A percentile compares a stretch with the other conserved stretches of the same genome.
Conservation (phyloP, 345 rosid genomes). For the Hypericum androsaemum region DNA sequence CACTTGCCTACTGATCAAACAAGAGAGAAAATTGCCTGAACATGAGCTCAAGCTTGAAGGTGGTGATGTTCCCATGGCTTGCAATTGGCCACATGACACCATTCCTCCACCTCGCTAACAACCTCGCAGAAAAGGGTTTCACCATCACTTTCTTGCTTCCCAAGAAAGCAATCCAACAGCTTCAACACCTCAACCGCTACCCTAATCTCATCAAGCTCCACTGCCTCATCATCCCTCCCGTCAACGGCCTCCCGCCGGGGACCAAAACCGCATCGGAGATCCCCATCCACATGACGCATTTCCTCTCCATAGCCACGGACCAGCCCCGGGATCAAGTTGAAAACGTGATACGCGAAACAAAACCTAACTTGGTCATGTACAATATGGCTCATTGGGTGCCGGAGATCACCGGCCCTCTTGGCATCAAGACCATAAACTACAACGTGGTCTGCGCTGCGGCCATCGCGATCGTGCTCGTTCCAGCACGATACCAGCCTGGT, state of each 20-base stretch:
- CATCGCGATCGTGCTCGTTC: conserved; percentile 47
- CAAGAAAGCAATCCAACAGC: conserved; percentile 22
- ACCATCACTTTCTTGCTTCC: conserved; percentile 41
- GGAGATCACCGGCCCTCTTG: conserved; percentile 30
- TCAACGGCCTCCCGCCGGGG: conserved; percentile 58
- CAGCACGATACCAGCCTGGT: conserved; percentile 36
- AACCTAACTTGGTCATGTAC: conserved; percentile 35
- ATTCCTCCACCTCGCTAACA: conserved; percentile 46
- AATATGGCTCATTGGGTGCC: conserved; percentile 58
- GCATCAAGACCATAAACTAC: conserved; percentile 48
- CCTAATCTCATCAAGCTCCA: conserved; percentile 34
- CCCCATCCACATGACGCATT: conserved; percentile 27
- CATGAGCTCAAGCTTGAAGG: conserved; percentile 19
- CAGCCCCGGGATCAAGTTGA: conserved; percentile 46
- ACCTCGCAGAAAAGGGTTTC: conserved; percentile 40
- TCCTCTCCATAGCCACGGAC: conserved; percentile 53
- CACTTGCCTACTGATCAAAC: too few species aligned
- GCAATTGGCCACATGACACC: conserved; percentile 60
- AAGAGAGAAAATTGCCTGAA: too few species aligned
- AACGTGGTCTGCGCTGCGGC: conserved; percentile 42
- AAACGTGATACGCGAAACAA: conserved; percentile 15
- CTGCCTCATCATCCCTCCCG: conserved; percentile 29
- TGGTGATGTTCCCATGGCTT: conserved; percentile 52
- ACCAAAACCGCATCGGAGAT: conserved; percentile 66
- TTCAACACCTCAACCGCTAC: conserved; percentile 25